These are phyloP conservation scores for Rosellinia necatrix DNA, from an alignment of 2,329 filamentous ascomycete species.

Conservation along the genomic window DNA sequence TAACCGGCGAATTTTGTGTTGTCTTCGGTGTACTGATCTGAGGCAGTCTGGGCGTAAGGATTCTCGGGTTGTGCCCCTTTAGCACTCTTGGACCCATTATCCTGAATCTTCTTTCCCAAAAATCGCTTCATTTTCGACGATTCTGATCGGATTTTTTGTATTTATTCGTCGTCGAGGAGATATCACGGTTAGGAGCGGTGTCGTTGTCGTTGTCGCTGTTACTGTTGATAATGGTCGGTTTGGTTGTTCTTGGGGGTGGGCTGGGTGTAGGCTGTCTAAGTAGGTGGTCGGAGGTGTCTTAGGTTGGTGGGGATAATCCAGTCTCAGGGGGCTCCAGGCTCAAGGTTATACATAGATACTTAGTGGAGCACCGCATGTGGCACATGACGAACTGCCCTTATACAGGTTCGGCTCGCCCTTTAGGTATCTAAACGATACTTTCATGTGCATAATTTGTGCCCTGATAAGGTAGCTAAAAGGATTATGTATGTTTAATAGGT, in stretches of 20 bases:
- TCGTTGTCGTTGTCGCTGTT: conserved; percentile 12
- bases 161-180: conserved; percentile 6
- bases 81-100: conserved; percentile 57
- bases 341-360: no score
- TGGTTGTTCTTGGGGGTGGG: conserved; percentile 1
- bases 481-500: no score
- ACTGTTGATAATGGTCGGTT: conserved; percentile 7
- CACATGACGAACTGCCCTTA: no score
- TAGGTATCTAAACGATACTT: no score
- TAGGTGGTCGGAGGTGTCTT: conserved; percentile 30
- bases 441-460: no score
- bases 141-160: background rate
- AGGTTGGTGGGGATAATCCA: conserved; percentile 29
- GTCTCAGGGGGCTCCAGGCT: background rate
- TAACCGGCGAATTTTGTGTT: conserved; percentile 47
- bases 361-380: no score
- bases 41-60: conserved; percentile 57
- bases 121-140: conserved; percentile 60
- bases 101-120: conserved; percentile 60
- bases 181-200: conserved; percentile 2
- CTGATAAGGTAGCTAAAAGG: no score
- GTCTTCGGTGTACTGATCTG: conserved; percentile 58
- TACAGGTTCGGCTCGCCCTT: no score
- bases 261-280: no score
- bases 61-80: conserved; percentile 54